Conservation (phyloP, 257 asterid genomes). For the Verbena officinalis region DNA sequence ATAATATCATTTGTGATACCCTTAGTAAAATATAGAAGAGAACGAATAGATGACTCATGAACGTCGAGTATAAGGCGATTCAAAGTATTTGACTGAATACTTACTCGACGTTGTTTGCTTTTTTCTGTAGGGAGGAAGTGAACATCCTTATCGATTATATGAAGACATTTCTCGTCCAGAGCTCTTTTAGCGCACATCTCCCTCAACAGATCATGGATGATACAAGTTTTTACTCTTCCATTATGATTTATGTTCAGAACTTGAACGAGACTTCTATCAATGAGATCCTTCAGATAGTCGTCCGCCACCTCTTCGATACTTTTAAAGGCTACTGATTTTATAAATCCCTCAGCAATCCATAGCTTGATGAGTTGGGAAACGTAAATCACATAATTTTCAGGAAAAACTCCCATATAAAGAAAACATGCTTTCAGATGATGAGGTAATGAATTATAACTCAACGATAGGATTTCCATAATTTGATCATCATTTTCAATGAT, state of each 20-base stretch:
- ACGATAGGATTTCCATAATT: conserved; percentile 4
- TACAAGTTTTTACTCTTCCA: not conserved
- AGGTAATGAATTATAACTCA: conserved; percentile 23
- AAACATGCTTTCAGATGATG: conserved; percentile 14
- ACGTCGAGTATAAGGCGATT: too few relatives aligned
- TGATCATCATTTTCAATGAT: not conserved
- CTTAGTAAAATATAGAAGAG: not conserved
- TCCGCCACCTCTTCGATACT: not conserved
- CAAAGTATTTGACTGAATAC: too few relatives aligned
- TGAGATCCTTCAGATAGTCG: not conserved
- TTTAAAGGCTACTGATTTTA: not conserved
- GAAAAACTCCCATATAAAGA: not conserved
- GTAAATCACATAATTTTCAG: not conserved
- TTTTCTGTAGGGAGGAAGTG: not conserved
- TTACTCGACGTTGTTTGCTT: too few relatives aligned
- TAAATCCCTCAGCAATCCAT: not conserved
- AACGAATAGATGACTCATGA: too few relatives aligned
- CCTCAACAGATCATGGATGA: not conserved
- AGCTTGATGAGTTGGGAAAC: not conserved
- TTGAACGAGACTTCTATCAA: not conserved
- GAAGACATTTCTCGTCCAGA: not conserved
- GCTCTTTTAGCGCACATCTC: not conserved
- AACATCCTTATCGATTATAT: not conserved
- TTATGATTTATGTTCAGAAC: not conserved
- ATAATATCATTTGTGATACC: not conserved